A percentile compares a stretch with the other conserved stretches of the same genome.
These are phyloP conservation scores for Erodium maritimum DNA, from an alignment of 345 rosid genomes.

Conservation along the genomic window DNA sequence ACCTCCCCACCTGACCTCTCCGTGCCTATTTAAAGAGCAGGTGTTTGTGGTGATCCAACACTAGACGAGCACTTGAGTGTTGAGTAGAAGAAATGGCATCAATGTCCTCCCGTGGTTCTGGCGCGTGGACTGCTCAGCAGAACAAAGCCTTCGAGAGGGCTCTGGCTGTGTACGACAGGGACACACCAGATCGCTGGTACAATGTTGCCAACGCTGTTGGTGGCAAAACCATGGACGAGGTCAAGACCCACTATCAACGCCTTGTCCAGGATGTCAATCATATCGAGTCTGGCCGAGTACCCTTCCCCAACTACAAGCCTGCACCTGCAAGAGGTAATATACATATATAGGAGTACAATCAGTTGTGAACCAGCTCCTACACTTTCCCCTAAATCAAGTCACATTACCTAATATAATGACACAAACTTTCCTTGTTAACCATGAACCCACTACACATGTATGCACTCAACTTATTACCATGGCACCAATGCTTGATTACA, in stretches of 20 bases:
- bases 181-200: constrained; percentile 95
- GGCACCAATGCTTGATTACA: too few relatives aligned
- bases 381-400: background rate
- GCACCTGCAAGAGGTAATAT: too few relatives aligned
- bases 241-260: constrained; percentile 62
- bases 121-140: constrained; percentile 73
- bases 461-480: background rate
- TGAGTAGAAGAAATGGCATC: constrained; percentile 43
- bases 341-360: too few relatives aligned
- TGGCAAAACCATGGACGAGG: constrained; percentile 78
- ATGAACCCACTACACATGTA: background rate
- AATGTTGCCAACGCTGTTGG: constrained; percentile 89
- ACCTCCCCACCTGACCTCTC: background rate
- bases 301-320: constrained; percentile 66
- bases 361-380: background rate
- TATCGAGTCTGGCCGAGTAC: constrained; percentile 73
- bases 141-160: constrained; percentile 95
- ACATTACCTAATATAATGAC: background rate
- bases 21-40: background rate
- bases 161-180: constrained; percentile 76
- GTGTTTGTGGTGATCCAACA: background rate
- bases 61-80: background rate
- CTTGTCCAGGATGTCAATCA: constrained; percentile 60
- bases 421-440: background rate
- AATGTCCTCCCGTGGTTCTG: constrained; percentile 56